Evolutionary conservation across 169 alveolate species (phyloP).

Genomic region (Neospora caninum): DNA sequence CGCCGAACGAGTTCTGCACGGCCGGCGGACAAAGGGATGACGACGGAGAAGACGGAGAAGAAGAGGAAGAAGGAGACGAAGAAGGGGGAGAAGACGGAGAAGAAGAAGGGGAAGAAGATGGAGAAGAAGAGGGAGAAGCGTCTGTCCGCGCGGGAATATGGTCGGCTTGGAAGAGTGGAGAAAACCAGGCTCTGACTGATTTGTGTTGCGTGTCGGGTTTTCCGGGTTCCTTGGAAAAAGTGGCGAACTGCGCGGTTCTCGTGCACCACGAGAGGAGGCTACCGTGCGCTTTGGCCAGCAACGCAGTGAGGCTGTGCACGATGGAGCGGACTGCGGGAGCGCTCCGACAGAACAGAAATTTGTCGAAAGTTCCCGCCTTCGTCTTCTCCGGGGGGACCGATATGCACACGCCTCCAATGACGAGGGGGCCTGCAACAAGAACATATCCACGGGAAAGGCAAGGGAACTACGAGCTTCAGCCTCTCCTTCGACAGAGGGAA

Average conservation of each 20-base stretch:
- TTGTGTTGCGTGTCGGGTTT: background rate
- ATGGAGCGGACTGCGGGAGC: too few species aligned
- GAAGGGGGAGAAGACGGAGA: background rate
- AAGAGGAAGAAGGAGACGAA: background rate
- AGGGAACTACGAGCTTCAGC: too few species aligned
- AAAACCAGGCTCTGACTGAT: background rate
- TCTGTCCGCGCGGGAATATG: background rate
- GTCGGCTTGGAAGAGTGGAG: background rate
- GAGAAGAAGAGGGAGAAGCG: background rate
- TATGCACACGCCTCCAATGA: conserved; percentile 70
- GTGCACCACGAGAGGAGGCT: too few species aligned
- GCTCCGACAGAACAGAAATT: too few species aligned
- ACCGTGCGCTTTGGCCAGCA: too few species aligned
- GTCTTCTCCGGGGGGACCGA: conserved; percentile 36
- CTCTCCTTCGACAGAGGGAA: too few species aligned
- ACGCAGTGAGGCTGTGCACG: too few species aligned
- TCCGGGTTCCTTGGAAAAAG: too few species aligned
- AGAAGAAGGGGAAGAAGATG: background rate
- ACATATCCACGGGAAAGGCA: background rate
- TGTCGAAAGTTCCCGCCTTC: too few species aligned
- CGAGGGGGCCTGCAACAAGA: conserved; percentile 52
- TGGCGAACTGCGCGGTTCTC: too few species aligned
- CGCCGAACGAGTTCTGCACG: conserved; percentile 57
- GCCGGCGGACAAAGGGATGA: background rate
- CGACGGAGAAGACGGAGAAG: background rate